Conservation (phyloP, 106 monocot species). For the Narthecium ossifragum region DNA sequence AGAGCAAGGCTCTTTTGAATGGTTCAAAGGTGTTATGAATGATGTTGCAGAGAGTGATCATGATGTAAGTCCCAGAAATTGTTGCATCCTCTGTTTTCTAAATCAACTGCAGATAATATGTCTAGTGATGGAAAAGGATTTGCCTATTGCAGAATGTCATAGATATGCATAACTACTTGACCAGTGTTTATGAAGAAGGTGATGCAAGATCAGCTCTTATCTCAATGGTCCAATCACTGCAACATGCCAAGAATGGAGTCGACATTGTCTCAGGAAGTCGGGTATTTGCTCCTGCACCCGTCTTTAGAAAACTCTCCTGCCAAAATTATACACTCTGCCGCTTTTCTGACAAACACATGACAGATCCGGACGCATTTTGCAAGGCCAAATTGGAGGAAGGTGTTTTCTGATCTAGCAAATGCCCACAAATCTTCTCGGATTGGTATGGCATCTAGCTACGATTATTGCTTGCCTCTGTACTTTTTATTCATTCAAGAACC, state of each 20-base stretch:
- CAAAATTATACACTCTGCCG: background rate
- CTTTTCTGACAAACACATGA: conserved; percentile 1
- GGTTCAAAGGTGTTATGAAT: conserved; percentile 96
- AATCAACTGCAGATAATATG: too few relatives aligned
- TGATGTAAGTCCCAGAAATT: conserved; percentile 29
- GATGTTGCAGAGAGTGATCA: conserved; percentile 84
- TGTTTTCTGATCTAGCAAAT: conserved; percentile 46
- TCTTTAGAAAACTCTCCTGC: too few relatives aligned
- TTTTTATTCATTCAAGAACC: too few relatives aligned
- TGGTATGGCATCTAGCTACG: conserved; percentile 42
- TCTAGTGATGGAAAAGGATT: background rate
- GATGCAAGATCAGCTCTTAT: conserved; percentile 97
- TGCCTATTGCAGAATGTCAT: conserved; percentile 49
- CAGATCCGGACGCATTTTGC: conserved; percentile 73
- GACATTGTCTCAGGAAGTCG: conserved; percentile 83
- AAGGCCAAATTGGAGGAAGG: conserved; percentile 74
- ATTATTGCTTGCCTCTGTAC: too few relatives aligned
- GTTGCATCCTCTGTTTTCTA: too few relatives aligned
- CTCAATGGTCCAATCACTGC: conserved; percentile 80
- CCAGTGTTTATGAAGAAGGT: conserved; percentile 93
- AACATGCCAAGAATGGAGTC: conserved; percentile 90
- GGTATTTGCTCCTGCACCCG: conserved; percentile 27
- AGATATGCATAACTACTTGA: conserved; percentile 92
- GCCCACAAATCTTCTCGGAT: conserved; percentile 45
- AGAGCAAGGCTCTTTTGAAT: conserved; percentile 94